Percentiles rank a stretch among this genome's conserved stretches.
phyloP scores from a whole-genome alignment of 2,329 filamentous ascomycete genomes.

The Grosmannia serpens region DNA sequence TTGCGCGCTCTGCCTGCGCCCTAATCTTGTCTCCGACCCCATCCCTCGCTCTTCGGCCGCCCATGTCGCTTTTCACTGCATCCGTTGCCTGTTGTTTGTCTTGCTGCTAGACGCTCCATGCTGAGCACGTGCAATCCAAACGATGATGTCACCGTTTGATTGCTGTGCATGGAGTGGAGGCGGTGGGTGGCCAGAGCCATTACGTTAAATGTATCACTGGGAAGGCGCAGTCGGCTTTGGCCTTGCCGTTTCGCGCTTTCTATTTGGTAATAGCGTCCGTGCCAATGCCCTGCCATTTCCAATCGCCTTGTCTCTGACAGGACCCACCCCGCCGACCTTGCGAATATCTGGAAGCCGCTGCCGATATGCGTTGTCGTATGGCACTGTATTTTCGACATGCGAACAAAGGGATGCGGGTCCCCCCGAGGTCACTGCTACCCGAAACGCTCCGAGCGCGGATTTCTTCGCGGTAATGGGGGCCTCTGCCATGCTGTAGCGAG shows the following conservation, averaged over 20 bases:
- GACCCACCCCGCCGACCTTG: background rate
- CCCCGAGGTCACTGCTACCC: conserved; percentile 1
- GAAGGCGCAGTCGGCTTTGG: background rate
- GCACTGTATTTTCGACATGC: too few relatives aligned
- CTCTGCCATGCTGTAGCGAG: background rate
- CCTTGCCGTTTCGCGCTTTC: background rate
- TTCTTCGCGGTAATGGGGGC: background rate
- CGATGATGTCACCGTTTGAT: background rate
- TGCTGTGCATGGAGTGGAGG: background rate
- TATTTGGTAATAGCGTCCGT: conserved; percentile 27
- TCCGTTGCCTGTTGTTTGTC: too few relatives aligned
- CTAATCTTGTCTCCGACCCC: too few relatives aligned
- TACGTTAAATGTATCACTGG: background rate
- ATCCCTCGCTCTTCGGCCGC: too few relatives aligned
- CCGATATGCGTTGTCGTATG: too few relatives aligned
- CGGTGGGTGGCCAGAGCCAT: background rate
- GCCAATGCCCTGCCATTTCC: background rate
- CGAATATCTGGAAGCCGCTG: too few relatives aligned
- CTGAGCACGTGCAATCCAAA: background rate
- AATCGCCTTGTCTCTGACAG: conserved; percentile 1
- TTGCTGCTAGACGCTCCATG: background rate
- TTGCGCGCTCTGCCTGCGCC: too few relatives aligned
- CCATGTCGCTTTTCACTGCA: too few relatives aligned
- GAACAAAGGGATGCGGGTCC: background rate
- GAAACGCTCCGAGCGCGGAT: background rate